These are phyloP conservation scores for Cystobasidium onofrii DNA, from an alignment of 768 basidiomycete genomes.

Conservation along the genomic window DNA sequence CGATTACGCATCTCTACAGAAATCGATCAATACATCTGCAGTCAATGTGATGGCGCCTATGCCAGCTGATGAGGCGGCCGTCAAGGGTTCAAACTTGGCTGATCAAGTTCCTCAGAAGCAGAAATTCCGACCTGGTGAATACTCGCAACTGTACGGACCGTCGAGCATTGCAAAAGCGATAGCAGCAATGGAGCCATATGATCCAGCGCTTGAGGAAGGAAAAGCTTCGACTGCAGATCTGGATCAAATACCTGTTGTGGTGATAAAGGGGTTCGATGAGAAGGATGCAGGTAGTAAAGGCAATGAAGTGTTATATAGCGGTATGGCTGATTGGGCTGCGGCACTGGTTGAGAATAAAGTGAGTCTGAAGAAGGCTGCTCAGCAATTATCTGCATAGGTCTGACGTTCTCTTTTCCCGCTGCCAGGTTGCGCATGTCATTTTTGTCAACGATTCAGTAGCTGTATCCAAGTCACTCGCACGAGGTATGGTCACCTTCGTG, in stretches of 20 bases:
- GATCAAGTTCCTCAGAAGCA: not conserved
- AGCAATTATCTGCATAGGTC: no score
- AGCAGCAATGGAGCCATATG: not conserved
- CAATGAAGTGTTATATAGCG: constrained; percentile 52
- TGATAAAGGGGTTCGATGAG: constrained; percentile 51
- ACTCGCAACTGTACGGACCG: constrained; percentile 24
- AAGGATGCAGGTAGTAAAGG: constrained; percentile 51
- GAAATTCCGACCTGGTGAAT: not conserved
- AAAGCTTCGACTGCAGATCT: constrained; percentile 46
- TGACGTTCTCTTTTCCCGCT: no score
- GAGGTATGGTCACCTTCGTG: constrained; percentile 51
- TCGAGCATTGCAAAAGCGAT: constrained; percentile 3
- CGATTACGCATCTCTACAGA: not conserved
- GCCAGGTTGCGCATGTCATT: constrained; percentile 88
- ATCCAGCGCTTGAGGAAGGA: not conserved
- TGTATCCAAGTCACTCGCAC: constrained; percentile 71
- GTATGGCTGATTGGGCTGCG: constrained; percentile 77
- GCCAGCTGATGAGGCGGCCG: not conserved
- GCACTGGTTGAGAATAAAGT: constrained; percentile 72
- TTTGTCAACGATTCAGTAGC: constrained; percentile 84
- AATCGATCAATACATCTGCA: not conserved
- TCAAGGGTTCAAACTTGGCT: not conserved
- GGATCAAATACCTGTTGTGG: constrained; percentile 68
- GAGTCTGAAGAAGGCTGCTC: not conserved
- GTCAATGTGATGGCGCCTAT: constrained; percentile 14